Evolutionary conservation across 2,329 filamentous ascomycete genomes (phyloP).

Genomic region (Penicillium freii): DNA sequence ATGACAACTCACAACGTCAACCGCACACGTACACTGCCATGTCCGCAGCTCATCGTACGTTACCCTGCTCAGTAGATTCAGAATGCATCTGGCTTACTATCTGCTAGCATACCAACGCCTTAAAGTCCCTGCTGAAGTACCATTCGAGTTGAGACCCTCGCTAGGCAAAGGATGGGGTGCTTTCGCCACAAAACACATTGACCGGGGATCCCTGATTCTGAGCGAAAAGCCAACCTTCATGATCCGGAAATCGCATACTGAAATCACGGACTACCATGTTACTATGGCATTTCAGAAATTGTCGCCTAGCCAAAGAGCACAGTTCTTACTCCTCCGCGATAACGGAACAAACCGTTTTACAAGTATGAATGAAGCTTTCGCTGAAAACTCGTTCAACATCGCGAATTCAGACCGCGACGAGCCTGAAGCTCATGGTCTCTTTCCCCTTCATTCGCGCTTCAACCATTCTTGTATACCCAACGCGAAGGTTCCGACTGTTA

Average conservation of each 20-base stretch:
- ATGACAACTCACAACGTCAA: neutral
- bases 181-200: neutral
- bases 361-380: neutral
- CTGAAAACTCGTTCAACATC: neutral
- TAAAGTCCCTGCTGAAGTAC: neutral
- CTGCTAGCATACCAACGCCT: neutral
- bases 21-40: neutral
- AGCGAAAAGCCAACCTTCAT: neutral
- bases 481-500: neutral
- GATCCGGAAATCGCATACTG: neutral
- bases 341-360: neutral
- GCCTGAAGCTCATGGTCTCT: neutral
- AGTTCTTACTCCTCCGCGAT: neutral
- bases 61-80: neutral
- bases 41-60: neutral
- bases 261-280: neutral
- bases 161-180: neutral
- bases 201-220: neutral
- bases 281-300: neutral
- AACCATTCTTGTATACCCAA: conserved; percentile 6
- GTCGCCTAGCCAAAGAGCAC: neutral
- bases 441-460: neutral
- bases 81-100: neutral
- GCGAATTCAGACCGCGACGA: neutral
- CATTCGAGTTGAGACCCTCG: neutral